These are phyloP conservation scores for Vanrija sp. DNA, from an alignment of 1,284 basidiomycete genomes.

Conservation along the genomic window DNA sequence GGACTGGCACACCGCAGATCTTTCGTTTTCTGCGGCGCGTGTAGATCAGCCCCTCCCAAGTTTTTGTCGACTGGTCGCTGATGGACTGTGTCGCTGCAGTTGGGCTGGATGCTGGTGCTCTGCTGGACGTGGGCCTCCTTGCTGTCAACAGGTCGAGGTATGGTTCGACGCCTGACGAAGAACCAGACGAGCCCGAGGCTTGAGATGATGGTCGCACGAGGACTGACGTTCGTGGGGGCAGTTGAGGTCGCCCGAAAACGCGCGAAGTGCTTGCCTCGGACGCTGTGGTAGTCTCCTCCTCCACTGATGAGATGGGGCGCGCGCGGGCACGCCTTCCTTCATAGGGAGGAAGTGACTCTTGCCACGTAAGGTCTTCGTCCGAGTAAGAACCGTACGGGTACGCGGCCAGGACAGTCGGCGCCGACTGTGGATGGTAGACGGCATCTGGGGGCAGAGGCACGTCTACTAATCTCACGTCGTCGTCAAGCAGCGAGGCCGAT, in stretches of 20 bases:
- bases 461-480: constrained; percentile 5
- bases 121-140: neutral
- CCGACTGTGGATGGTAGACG: constrained; percentile 11
- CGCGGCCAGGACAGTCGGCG: constrained; percentile 2
- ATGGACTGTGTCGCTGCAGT: neutral
- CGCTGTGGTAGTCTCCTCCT: too few species aligned
- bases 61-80: constrained; percentile 11
- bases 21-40: too few species aligned
- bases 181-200: constrained; percentile 3
- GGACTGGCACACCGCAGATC: constrained; percentile 1
- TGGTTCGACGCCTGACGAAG: neutral
- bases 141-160: neutral
- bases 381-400: constrained; percentile 7
- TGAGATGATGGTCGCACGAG: neutral
- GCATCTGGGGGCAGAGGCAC: constrained; percentile 12
- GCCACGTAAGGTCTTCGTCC: constrained; percentile 23
- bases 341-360: constrained; percentile 42
- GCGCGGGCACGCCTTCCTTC: constrained; percentile 12
- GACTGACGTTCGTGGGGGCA: neutral
- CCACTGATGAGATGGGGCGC: too few species aligned
- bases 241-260: neutral
- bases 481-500: constrained; percentile 7
- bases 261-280: neutral
- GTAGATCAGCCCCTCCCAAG: constrained; percentile 24
- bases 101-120: neutral